Evolutionary conservation across 768 basidiomycete species (phyloP), one percentile per base, ranked within the genome.

Genomic region (Rhodotorula graminis): DNA sequence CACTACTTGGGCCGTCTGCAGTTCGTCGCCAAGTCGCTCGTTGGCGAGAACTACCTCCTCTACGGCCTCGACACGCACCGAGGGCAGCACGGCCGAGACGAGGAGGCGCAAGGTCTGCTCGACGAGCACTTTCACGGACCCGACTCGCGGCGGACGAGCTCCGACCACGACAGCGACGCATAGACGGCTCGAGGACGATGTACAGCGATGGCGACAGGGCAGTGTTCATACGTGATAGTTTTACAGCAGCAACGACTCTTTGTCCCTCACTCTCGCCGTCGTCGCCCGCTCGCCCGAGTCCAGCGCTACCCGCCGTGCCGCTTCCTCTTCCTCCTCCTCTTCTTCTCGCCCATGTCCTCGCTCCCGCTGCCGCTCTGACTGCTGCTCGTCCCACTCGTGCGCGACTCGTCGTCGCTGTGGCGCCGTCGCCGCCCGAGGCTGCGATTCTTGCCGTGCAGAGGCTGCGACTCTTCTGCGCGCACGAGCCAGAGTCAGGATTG

Each of bases 91-190:
- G 42, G 37, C 25, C 19, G n/a, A 3, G 37, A 40, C 29, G 62
- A 89, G 83, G 60, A 61, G 19, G n/a, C 27, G 7, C 15, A 47
- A 18, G 60, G 44, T 5, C 37, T 61, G 15, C 49, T 62, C 21
- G 74, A 88, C 84, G 78, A 91, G 85, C 90, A 90, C 90, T 58
- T 65, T 53, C 37, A 42, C 21, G 62, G 63, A n/a, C 31, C 46
- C 19, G 76, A 72, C 47, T 59, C 69, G 47, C 82, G 33, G 77
- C 70, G 69, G 70, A 74, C 65, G 61, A 56, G 44, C 73, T 58
- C 49, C 61, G 62, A 67, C 65, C 69, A 37, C 31, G 50, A 21
- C 11, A 40, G 49, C 27, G 37, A 31, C 3, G 47, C 50, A 0
- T 66, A 66, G 65, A 25, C 49, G 49, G 19, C 23, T 3, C 2